phyloP scores from a whole-genome alignment of 2,329 filamentous ascomycete genomes.

The Neofusicoccum kwambonambiense region DNA sequence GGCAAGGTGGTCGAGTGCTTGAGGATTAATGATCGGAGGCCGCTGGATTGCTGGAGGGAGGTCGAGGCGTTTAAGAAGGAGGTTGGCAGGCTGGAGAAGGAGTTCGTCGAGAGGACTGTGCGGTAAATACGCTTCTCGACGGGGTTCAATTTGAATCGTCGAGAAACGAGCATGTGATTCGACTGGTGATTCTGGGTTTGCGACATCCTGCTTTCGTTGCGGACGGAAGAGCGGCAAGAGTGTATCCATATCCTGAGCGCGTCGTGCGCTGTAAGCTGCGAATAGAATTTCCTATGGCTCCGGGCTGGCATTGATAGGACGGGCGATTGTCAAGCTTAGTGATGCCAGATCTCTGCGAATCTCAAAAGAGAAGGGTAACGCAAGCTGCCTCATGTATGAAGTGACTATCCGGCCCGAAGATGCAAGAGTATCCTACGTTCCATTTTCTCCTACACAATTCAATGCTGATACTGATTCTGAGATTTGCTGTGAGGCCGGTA shows the following conservation, averaged over 20 bases:
- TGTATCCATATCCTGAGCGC: conserved; percentile 9
- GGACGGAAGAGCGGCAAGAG: background rate
- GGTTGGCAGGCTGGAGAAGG: conserved; percentile 80
- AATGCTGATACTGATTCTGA: too few relatives aligned
- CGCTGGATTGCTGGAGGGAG: conserved; percentile 92
- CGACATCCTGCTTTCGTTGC: background rate
- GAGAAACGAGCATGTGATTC: background rate
- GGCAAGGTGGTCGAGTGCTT: conserved; percentile 76
- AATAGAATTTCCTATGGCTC: conserved; percentile 4
- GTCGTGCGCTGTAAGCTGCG: background rate
- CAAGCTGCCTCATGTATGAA: too few relatives aligned
- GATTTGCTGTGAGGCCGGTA: too few relatives aligned
- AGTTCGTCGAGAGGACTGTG: conserved; percentile 82
- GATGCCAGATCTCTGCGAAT: too few relatives aligned
- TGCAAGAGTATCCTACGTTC: too few relatives aligned
- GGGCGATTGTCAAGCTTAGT: too few relatives aligned
- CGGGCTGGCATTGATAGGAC: too few relatives aligned
- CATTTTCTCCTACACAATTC: too few relatives aligned
- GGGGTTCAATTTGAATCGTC: background rate
- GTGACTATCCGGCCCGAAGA: too few relatives aligned
- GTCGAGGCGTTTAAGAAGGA: conserved; percentile 87
- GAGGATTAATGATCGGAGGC: conserved; percentile 78
- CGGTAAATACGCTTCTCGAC: conserved; percentile 28
- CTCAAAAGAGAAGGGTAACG: too few relatives aligned
- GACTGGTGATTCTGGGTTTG: background rate